Evolutionary conservation across 805 yeast species (phyloP).

Genomic region (Saccharomycopsis oosterbeekiorum): DNA sequence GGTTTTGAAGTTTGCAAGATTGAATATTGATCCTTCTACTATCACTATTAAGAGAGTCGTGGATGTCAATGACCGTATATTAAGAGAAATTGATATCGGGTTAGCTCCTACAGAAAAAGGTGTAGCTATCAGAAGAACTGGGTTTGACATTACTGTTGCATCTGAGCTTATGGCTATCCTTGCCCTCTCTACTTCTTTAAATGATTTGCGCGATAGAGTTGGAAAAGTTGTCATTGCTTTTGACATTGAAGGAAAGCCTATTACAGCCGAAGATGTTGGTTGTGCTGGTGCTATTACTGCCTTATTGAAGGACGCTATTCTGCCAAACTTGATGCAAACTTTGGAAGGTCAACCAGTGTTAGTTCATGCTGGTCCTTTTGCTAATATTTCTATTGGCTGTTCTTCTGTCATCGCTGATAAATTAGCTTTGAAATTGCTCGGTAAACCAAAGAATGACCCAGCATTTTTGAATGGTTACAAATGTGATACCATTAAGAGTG

Average conservation of each 20-base stretch:
- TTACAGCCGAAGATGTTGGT: conserved; percentile 91
- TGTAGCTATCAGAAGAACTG: conserved; percentile 62
- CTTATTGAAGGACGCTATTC: conserved; percentile 87
- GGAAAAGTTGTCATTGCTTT: conserved; percentile 88
- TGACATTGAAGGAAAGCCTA: conserved; percentile 61
- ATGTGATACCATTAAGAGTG: conserved; percentile 18
- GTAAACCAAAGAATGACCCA: conserved; percentile 37
- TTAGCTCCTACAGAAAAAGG: conserved; percentile 92
- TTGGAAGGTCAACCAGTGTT: conserved; percentile 96
- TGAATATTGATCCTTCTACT: conserved; percentile 82
- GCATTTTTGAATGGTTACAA: conserved; percentile 24
- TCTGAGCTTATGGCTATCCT: conserved; percentile 94
- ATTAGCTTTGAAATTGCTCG: conserved; percentile 84
- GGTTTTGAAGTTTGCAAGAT: conserved; percentile 61
- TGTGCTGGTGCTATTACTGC: conserved; percentile 96
- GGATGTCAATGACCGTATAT: conserved; percentile 86
- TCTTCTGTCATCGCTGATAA: conserved; percentile 89
- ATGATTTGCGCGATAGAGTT: conserved; percentile 79
- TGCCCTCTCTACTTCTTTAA: conserved; percentile 68
- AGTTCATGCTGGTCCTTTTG: conserved; percentile 97
- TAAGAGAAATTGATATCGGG: conserved; percentile 84
- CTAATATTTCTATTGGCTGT: conserved; percentile 95
- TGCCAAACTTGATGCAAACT: conserved; percentile 95
- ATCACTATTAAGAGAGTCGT: conserved; percentile 90
- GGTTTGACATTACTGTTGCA: conserved; percentile 95